Conservation (phyloP, 2,329 filamentous ascomycete genomes). For the Falciphora oryzae region DNA sequence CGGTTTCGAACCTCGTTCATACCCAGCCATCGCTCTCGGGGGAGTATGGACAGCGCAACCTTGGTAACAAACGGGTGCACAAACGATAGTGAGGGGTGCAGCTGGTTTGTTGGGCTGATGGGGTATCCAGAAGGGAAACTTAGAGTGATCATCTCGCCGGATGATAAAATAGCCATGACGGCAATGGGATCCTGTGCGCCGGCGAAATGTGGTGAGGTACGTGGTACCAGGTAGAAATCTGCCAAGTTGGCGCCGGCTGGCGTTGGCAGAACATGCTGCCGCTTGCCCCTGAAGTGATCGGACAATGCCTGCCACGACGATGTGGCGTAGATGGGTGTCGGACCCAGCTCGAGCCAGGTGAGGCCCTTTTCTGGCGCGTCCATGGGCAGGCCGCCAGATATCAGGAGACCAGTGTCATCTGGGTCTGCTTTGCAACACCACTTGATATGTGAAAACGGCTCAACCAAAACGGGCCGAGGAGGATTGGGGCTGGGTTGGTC, state of each 20-base stretch:
- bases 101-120: slow-evolving; percentile 86
- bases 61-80: slow-evolving; percentile 84
- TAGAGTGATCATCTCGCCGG: slow-evolving; percentile 82
- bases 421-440: slow-evolving; percentile 96
- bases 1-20: slow-evolving; percentile 79
- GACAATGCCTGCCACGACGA: slow-evolving; percentile 81
- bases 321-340: slow-evolving; percentile 85
- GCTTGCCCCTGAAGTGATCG: slow-evolving; percentile 74
- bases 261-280: slow-evolving; percentile 64
- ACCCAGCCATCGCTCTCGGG: slow-evolving; percentile 78
- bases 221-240: slow-evolving; percentile 79
- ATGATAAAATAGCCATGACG: slow-evolving; percentile 70
- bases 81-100: slow-evolving; percentile 81
- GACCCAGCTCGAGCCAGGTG: slow-evolving; percentile 83
- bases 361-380: slow-evolving; percentile 67
- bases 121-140: slow-evolving; percentile 90
- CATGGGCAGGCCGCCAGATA: slow-evolving; percentile 72
- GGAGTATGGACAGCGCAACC: slow-evolving; percentile 65
- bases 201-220: slow-evolving; percentile 75
- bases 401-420: slow-evolving; percentile 83
- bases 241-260: slow-evolving; percentile 72
- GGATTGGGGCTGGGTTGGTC: slow-evolving; percentile 44
- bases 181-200: slow-evolving; percentile 90
- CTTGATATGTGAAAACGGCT: slow-evolving; percentile 70
- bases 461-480: slow-evolving; percentile 52